Conservation (phyloP, 345 rosid species). For the Nasturtium officinale region DNA sequence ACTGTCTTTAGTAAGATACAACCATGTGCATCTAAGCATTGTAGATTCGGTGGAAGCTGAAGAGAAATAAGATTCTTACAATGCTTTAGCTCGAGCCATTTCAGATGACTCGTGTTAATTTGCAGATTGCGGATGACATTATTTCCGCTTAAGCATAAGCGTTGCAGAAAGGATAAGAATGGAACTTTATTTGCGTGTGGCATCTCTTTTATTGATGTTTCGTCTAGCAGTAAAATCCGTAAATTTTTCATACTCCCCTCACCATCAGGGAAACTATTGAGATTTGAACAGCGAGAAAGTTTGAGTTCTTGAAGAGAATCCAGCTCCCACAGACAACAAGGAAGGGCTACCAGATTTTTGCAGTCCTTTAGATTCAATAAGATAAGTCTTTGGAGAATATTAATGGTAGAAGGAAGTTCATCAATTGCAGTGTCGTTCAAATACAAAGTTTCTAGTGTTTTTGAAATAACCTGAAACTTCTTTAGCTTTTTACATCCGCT, state of each 20-base stretch:
- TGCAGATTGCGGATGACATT: no score
- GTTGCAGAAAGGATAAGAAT: no score
- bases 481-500: constrained; percentile 26
- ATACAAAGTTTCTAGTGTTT: background rate
- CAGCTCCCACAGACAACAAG: no score
- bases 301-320: constrained; percentile 23
- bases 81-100: constrained; percentile 26
- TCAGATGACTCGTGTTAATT: background rate
- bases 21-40: constrained; percentile 27
- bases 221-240: constrained; percentile 5
- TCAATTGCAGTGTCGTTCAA: constrained; percentile 19
- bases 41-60: constrained; percentile 26
- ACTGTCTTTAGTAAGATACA: constrained; percentile 5
- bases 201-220: constrained; percentile 1
- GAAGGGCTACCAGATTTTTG: no score
- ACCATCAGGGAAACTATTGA: background rate
- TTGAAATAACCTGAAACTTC: constrained; percentile 15
- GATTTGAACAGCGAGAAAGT: constrained; percentile 18
- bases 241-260: background rate
- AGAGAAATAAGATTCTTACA: background rate
- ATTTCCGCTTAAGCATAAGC: no score
- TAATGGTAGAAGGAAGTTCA: constrained; percentile 24
- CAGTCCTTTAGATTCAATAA: no score
- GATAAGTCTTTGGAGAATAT: no score
- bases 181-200: background rate